These are phyloP conservation scores for Zymoseptoria tritici DNA, from an alignment of 2,329 filamentous ascomycete species.

Conservation along the genomic window DNA sequence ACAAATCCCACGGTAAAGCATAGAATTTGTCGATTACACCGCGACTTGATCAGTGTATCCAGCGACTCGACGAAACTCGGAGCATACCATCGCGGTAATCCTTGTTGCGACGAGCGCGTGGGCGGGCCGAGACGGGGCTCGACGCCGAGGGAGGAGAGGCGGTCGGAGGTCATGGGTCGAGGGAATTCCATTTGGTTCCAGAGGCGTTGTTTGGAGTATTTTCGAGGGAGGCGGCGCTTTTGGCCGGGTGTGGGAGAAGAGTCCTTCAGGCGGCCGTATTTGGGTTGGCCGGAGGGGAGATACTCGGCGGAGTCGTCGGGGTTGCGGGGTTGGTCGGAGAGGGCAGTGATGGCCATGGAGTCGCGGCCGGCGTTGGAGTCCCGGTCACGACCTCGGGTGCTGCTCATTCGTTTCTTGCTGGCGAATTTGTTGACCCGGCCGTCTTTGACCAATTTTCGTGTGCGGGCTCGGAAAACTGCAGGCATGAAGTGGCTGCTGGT, in stretches of 20 bases:
- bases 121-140: constrained; percentile 26
- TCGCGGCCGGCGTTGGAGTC: constrained; percentile 10
- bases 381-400: constrained; percentile 1
- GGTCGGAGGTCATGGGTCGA: constrained; percentile 28
- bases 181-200: constrained; percentile 28
- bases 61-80: constrained; percentile 30
- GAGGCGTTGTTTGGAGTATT: constrained; percentile 27
- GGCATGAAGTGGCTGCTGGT: constrained; percentile 29
- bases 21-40: constrained; percentile 30
- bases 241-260: constrained; percentile 2
- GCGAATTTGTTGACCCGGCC: constrained; percentile 11
- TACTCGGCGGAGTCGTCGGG: constrained; percentile 10
- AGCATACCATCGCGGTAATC: constrained; percentile 27
- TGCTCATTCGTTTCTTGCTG: constrained; percentile 14
- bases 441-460: constrained; percentile 17
- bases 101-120: constrained; percentile 16
- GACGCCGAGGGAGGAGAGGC: constrained; percentile 9
- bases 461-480: constrained; percentile 29
- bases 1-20: constrained; percentile 32
- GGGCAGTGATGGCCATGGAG: constrained; percentile 21
- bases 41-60: constrained; percentile 25
- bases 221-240: constrained; percentile 17
- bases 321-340: constrained; percentile 2
- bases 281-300: constrained; percentile 26
- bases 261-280: constrained; percentile 24